Base-by-base conservation (phyloP, 176 grass and related monocot genomes). In the Pharus latifolius region DNA sequence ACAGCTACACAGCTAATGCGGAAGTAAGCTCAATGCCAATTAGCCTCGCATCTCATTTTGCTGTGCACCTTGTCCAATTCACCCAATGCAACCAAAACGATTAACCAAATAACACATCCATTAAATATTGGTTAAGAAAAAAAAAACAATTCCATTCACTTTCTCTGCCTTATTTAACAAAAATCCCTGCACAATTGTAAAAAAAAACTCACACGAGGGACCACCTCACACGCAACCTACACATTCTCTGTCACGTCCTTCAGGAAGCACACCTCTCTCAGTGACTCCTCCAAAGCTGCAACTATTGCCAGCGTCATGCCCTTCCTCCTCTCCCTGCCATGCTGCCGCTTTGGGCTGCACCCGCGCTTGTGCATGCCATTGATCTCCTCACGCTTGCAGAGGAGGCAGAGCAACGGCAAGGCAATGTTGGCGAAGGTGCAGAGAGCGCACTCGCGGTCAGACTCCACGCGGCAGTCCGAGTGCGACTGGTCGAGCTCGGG, bases 221-320 rank as follows among this genome's bases (percentile, higher is more conserved):
- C 88, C 38, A 83, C 88, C 52, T 51, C 57, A 62, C 88, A 77
- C 25, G 76, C 72, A 5, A 69, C 9, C 20, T 69, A 23, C 50
- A 53, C 83, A 91, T 83, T 80, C 47, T 83, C 47, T 54, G 13
- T 83, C 32, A 80, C 70, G 49, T 91, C 88, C 20, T 87, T 80
- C 23, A 91, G 56, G 75, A 75, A 77, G 57, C 83, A 91, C 22
- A 76, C 80, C 19, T 91, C 80, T 38, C 33, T 75, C 53, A 91
- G 50, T 13, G 79, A 86, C n/a, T 74, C 65, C 53, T 63, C 66
- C 24, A 91, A 57, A 8, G 42, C 44, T 17, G 79, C 67, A n/a
- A 61, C 3, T 65, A 72, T 77, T 4, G 46, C 51, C 3, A 70
- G 68, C 30, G 70, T 79, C 74, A 70, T 60, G 5, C 14, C 56